These are phyloP conservation scores for Solanum arcanum DNA, from an alignment of 257 asterid species.

Conservation along the genomic window DNA sequence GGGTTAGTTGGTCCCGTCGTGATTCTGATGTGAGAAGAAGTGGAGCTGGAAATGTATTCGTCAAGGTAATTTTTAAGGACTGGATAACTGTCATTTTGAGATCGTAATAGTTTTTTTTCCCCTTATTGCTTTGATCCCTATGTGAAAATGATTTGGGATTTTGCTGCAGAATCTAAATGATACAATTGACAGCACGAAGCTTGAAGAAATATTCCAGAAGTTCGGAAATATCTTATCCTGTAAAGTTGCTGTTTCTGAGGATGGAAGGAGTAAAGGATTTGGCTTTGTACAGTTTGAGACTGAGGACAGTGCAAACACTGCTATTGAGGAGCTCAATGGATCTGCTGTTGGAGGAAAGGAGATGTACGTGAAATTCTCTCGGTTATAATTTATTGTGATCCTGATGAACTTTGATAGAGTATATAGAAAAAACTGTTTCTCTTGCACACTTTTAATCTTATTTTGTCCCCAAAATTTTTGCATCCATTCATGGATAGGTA, in stretches of 20 bases:
- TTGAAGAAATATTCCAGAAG: constrained; percentile 21
- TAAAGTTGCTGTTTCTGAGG: constrained; percentile 24
- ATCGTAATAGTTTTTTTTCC: not conserved
- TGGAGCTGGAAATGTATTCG: constrained; percentile 41
- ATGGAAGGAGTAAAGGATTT: constrained; percentile 47
- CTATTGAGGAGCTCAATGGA: constrained; percentile 43
- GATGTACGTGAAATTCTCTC: constrained; percentile 14
- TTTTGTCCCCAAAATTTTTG: not conserved
- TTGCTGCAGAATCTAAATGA: constrained; percentile 26
- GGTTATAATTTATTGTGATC: not conserved
- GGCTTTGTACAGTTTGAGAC: constrained; percentile 49
- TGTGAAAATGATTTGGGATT: not conserved
- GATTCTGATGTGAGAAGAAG: constrained; percentile 37
- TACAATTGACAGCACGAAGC: constrained; percentile 19
- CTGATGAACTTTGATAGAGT: not conserved
- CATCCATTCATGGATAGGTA: constrained; percentile 20
- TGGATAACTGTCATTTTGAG: not conserved
- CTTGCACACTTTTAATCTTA: not conserved
- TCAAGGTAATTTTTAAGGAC: constrained; percentile 34
- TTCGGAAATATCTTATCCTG: constrained; percentile 30
- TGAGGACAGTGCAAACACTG: constrained; percentile 35
- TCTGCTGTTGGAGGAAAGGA: constrained; percentile 14
- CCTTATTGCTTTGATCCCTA: not conserved
- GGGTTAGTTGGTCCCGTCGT: constrained; percentile 40
- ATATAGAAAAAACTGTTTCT: not conserved